Evolutionary conservation across 2,329 filamentous ascomycete species (phyloP).

Genomic region (Penicillium corylophilum): DNA sequence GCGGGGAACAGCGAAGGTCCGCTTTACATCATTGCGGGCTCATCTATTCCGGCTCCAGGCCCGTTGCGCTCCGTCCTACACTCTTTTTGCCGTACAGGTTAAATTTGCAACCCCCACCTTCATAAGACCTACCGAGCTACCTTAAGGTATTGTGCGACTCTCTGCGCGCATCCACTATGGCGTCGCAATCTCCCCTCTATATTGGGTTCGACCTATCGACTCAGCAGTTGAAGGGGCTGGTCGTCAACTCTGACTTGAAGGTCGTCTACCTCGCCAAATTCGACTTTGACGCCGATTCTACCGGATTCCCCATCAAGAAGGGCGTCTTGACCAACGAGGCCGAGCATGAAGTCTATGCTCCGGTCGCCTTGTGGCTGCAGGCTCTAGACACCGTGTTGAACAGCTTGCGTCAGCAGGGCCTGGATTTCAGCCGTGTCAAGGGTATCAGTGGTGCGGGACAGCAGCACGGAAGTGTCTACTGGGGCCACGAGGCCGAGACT

Average conservation of each 20-base stretch:
- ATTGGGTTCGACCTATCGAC: slow-evolving; percentile 95
- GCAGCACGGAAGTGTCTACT: slow-evolving; percentile 97
- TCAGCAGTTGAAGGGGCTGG: slow-evolving; percentile 92
- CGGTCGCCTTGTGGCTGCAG: slow-evolving; percentile 92
- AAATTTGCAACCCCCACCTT: slow-evolving; percentile 4
- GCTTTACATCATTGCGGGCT: slow-evolving; percentile 24
- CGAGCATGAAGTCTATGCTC: slow-evolving; percentile 87
- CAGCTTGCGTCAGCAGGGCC: slow-evolving; percentile 66
- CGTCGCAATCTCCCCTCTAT: slow-evolving; percentile 63
- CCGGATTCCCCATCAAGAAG: slow-evolving; percentile 77
- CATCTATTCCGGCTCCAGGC: slow-evolving; percentile 5
- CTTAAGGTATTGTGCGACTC: not conserved
- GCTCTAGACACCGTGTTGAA: slow-evolving; percentile 81
- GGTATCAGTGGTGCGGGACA: slow-evolving; percentile 91
- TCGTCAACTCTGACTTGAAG: slow-evolving; percentile 78
- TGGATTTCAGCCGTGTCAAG: slow-evolving; percentile 71
- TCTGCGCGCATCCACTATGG: slow-evolving; percentile 29
- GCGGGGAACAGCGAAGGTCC: not conserved
- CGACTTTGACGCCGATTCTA: slow-evolving; percentile 86
- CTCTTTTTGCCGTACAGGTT: slow-evolving; percentile 2
- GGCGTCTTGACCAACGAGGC: slow-evolving; percentile 79
- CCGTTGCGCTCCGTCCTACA: not conserved
- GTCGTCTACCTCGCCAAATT: slow-evolving; percentile 84
- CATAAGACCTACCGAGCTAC: not conserved
- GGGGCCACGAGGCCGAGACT: slow-evolving; percentile 68